Evolutionary conservation across 257 asterid species (phyloP).

Genomic region (Nicotiana tomentosiformis): DNA sequence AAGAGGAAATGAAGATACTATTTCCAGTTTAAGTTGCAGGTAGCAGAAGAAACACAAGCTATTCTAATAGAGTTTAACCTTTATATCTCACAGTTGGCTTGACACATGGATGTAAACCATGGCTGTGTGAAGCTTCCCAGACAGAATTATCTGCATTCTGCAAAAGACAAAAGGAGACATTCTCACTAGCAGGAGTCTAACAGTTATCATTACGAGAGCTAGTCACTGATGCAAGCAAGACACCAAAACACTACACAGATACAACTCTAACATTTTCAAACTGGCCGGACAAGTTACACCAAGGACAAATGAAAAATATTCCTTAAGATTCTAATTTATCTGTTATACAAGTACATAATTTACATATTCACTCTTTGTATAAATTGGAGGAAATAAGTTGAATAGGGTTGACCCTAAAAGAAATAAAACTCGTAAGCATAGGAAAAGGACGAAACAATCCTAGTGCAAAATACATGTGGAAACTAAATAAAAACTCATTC

Average conservation of each 20-base stretch:
- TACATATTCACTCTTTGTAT: no score
- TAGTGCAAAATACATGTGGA: no score
- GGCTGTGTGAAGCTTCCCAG: slow-evolving; percentile 59
- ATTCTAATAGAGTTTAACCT: slow-evolving; percentile 33
- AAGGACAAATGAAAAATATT: neutral
- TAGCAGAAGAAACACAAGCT: neutral
- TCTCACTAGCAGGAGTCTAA: slow-evolving; percentile 16
- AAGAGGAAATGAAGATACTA: neutral
- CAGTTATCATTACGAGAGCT: neutral
- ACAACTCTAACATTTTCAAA: neutral
- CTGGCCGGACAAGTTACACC: neutral
- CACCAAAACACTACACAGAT: neutral
- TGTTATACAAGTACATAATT: no score
- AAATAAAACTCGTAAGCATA: no score
- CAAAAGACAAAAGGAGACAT: slow-evolving; percentile 16
- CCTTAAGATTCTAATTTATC: neutral
- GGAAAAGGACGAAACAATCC: no score
- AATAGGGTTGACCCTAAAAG: no score
- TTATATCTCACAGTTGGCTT: slow-evolving; percentile 61
- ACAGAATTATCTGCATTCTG: slow-evolving; percentile 46
- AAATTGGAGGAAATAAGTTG: no score
- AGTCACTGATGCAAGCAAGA: neutral
- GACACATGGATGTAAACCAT: slow-evolving; percentile 56
- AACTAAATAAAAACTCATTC: no score
- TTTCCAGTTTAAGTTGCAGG: neutral